These are phyloP conservation scores for Capsicum pubescens DNA, from an alignment of 257 asterid genomes.

Conservation along the genomic window DNA sequence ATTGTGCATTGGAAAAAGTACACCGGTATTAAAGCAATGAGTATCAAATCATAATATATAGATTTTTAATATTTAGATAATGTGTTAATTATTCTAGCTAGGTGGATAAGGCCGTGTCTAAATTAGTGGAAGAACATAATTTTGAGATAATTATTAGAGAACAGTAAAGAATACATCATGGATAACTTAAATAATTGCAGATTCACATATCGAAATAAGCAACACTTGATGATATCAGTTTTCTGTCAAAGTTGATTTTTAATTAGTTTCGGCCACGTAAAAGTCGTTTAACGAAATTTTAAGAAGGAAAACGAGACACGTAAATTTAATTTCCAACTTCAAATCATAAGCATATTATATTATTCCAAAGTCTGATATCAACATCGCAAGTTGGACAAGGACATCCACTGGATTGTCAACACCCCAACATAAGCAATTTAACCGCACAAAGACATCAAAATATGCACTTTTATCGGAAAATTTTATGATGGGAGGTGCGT, in stretches of 20 bases:
- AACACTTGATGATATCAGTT: neutral
- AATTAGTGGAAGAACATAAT: neutral
- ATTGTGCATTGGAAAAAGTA: neutral
- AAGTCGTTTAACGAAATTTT: neutral
- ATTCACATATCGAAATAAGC: neutral
- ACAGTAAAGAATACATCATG: neutral
- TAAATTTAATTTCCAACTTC: neutral
- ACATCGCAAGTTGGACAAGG: slow-evolving; percentile 22
- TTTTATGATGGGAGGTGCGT: too few species aligned
- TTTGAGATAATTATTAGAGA: neutral
- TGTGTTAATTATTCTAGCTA: too few species aligned
- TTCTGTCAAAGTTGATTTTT: neutral
- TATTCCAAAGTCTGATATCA: slow-evolving; percentile 4
- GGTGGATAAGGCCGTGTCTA: too few species aligned
- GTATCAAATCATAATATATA: too few species aligned
- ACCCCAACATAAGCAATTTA: neutral
- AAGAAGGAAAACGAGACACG: slow-evolving; percentile 1
- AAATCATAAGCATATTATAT: neutral
- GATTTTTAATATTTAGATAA: neutral
- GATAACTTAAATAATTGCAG: slow-evolving; percentile 16
- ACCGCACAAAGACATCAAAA: neutral
- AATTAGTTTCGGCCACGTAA: neutral
- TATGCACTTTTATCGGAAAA: neutral
- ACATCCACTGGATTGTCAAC: slow-evolving; percentile 14
- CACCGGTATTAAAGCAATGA: neutral